phyloP scores from a whole-genome alignment of 75 land plant species.

The Sequoia sempervirens region DNA sequence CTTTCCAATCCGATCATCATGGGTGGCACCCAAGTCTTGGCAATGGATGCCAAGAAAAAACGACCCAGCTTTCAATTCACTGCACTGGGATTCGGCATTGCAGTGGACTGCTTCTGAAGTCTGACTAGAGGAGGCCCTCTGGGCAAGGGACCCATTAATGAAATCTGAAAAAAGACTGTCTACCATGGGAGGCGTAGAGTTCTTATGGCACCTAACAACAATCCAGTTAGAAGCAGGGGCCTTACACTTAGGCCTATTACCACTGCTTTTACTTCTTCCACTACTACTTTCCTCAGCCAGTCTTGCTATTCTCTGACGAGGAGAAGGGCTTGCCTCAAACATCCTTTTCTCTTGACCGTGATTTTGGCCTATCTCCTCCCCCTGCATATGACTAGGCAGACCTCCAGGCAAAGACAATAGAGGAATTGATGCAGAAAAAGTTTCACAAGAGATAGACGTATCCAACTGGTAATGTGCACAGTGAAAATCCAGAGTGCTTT shows the following conservation, averaged over 20 bases:
- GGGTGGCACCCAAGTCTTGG: background rate
- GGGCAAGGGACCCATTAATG: background rate
- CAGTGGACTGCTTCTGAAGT: background rate
- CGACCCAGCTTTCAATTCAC: background rate
- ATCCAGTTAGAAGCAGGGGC: background rate
- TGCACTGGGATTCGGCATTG: background rate
- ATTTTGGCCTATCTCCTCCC: background rate
- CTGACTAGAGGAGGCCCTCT: background rate
- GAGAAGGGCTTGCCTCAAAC: constrained; percentile 1
- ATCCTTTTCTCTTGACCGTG: background rate
- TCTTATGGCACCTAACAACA: background rate
- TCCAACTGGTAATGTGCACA: background rate
- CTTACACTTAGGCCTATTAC: background rate
- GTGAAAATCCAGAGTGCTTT: background rate
- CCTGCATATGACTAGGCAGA: background rate
- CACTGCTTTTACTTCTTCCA: background rate
- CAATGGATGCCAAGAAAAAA: background rate
- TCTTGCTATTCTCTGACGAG: background rate
- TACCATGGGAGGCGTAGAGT: background rate
- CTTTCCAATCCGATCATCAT: background rate
- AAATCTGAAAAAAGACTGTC: background rate
- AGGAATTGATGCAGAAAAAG: background rate
- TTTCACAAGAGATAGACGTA: background rate
- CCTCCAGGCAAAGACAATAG: background rate
- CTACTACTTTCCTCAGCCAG: background rate